Base-by-base conservation (phyloP, 305 asterid species). In the Coffea humblotiana region DNA sequence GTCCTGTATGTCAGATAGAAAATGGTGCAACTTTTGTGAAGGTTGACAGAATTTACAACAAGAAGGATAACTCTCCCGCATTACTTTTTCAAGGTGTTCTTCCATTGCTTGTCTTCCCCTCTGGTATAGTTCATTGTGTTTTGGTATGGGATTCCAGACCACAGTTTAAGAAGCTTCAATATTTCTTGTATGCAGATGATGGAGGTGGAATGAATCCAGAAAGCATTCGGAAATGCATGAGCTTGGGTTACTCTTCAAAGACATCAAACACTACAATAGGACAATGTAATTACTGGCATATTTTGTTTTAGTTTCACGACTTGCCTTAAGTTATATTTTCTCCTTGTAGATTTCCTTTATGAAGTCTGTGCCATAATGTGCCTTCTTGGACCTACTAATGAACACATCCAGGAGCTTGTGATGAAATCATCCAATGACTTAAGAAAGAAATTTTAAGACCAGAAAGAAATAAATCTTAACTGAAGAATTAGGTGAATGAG, bases 151-250 rank as follows among this genome's bases (percentile, higher is more conserved):
- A 66, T 74, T 66, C 71, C 29, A 56, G 40, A 32, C 27, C 29
- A 29, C 32, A 60, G 72, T 77, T 75, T 75, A 40, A 40, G 74
- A 77, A 71, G 40, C 64, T 58, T 25, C 14, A 77, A 61, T 2
- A 45, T 74, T 80, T 77, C 72, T 69, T 69, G 10, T 82, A 49
- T 82, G 89, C 91, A 96, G 99, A 96, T 79, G 96, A 96, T 85
- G 99, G 99, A 72, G 97, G 97, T 77, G 98, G 99, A 83, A 96
- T 96, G 99, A 89, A 88, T 86, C 98, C 99, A 61, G 98, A 92
- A 61, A 32, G 90, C 63, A 87, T 96, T 86, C 93, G 98, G 74
- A 91, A 94, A 85, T 96, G 97, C 90, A 96, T 94, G 98, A 91
- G 97, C 91, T 89, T 94, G 88, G 99, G 99, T 80, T 96, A 96